phyloP scores from a whole-genome alignment of 257 asterid species.

The Datura wrightii region DNA sequence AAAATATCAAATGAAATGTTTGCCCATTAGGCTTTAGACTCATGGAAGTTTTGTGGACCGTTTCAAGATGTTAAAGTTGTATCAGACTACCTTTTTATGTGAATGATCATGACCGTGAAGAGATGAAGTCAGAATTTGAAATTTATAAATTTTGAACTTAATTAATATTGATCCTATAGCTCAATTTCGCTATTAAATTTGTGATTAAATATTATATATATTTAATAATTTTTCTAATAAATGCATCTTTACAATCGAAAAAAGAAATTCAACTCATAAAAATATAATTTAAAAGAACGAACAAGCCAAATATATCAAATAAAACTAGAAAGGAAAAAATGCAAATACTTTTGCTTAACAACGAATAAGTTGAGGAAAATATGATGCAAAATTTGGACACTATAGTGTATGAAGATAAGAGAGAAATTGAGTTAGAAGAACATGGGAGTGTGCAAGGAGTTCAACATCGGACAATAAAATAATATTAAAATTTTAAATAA shows the following conservation, averaged over 20 bases:
- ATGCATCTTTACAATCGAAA: background rate
- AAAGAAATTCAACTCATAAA: background rate
- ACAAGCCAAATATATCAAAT: background rate
- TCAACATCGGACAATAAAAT: too few relatives aligned
- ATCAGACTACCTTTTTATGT: background rate
- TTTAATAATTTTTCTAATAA: background rate
- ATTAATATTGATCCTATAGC: accelerated
- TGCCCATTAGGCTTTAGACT: background rate
- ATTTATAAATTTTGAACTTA: background rate
- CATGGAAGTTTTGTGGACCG: background rate
- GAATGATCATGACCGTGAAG: background rate
- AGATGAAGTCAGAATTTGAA: background rate
- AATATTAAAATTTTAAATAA: too few relatives aligned
- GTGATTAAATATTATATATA: background rate
- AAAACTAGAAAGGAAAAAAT: background rate
- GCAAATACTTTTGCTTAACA: background rate
- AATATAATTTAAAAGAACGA: too few relatives aligned
- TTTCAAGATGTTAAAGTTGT: background rate
- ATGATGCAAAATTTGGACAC: background rate
- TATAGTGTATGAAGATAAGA: background rate
- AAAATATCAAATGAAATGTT: too few relatives aligned
- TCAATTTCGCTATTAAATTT: background rate
- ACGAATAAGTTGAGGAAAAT: background rate
- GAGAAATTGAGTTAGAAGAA: background rate
- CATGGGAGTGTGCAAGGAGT: too few relatives aligned